Base-by-base conservation (phyloP, 1,284 basidiomycete species). In the Pyrrhoderma lamaoense region DNA sequence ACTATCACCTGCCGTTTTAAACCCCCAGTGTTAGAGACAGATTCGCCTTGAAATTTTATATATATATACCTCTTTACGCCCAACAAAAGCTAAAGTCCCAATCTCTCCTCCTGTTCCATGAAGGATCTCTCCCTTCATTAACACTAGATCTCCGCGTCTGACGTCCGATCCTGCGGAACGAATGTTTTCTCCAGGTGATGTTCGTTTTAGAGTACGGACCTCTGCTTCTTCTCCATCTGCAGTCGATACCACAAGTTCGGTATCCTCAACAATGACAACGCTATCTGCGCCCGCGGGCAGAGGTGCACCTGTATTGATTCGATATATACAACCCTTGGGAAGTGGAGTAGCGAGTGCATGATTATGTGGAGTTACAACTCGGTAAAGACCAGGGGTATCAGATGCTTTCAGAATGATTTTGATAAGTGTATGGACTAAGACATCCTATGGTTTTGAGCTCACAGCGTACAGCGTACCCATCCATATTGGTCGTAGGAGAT, bases 241-340 rank as follows among this genome's bases (percentile, higher is more conserved):
- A 1, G 75, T 76, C 8, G 76, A 75, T 3, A 63, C 57, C 11
- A 80, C 68, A 9, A 94, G 71, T 49, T 79, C 77, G 0, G 91
- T 93, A 61, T 94, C 91, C 67, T 94, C 91, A 14, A 94, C 91
- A 89, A 93, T 93, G 63, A 94, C 82, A 0, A 93, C 82, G 0
- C 88, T 69, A 61, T 93, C 84, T 5, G 85, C 70, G 1, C 86
- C 89, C 0, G 65, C 62, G 0, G 91, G 92, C 1, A 94, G 68
- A 0, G 87, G 80, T 1, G 79, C 83, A 4, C 89, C 86, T 0
- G 85, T 88, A 65, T 88, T 90, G 64, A 93, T 78, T 42, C 89
- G 80, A 63, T 82, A 89, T 50, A 90, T 74, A 8, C 67, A 67
- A 4, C 75, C 77, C 3, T 61, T 55, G 0, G 81, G 79, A 1